These are phyloP conservation scores for Xanthoceras sorbifolium DNA, from an alignment of 345 rosid genomes.

Conservation along the genomic window DNA sequence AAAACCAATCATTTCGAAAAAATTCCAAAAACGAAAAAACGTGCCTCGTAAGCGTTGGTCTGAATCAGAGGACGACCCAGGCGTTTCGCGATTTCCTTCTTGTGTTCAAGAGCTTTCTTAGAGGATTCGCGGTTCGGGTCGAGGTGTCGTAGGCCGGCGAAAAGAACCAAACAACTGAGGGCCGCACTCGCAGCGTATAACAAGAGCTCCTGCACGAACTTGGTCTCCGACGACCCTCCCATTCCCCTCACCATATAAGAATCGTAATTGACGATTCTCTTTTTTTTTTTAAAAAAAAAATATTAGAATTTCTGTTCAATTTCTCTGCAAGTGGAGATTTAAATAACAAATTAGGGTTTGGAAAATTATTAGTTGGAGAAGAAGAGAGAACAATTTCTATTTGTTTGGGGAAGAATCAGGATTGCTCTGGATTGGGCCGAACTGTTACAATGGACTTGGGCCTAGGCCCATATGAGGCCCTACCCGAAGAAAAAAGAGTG, in stretches of 20 bases:
- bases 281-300: not conserved
- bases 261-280: not conserved
- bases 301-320: not conserved
- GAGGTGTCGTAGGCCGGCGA: slow-evolving; percentile 81
- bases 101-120: slow-evolving; percentile 87
- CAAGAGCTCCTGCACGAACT: slow-evolving; percentile 72
- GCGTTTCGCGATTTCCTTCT: slow-evolving; percentile 88
- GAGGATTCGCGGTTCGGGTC: slow-evolving; percentile 94
- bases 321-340: not conserved
- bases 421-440: no score
- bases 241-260: slow-evolving; percentile 21
- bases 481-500: no score
- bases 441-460: no score
- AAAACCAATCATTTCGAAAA: not conserved
- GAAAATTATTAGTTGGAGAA: not conserved
- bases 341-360: not conserved
- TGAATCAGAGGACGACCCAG: slow-evolving; percentile 87
- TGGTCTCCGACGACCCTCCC: slow-evolving; percentile 73
- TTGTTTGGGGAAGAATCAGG: not conserved
- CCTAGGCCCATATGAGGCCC: no score
- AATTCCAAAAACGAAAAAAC: not conserved
- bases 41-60: slow-evolving; percentile 93
- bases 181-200: slow-evolving; percentile 99
- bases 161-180: slow-evolving; percentile 77
- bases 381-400: no score